Evolutionary conservation across 2,329 filamentous ascomycete species (phyloP).

Genomic region (Aspergillus tanneri): DNA sequence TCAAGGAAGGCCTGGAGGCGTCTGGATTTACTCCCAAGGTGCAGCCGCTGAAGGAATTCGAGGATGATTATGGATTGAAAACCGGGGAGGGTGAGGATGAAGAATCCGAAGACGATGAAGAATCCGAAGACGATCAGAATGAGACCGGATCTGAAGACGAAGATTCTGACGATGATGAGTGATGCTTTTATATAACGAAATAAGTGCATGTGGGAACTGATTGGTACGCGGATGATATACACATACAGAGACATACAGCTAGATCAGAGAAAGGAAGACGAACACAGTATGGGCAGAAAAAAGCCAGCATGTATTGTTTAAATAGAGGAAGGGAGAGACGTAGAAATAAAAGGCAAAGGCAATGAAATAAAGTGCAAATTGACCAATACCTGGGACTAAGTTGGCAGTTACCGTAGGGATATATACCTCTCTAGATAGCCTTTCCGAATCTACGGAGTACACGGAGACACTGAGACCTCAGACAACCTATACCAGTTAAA

Average conservation of each 20-base stretch:
- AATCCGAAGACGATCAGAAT: conserved; percentile 44
- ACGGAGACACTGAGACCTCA: too few relatives aligned
- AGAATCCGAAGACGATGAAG: conserved; percentile 53
- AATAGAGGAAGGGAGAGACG: too few relatives aligned
- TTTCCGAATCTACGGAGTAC: too few relatives aligned
- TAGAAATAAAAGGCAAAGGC: too few relatives aligned
- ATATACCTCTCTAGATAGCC: too few relatives aligned
- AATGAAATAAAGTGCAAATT: too few relatives aligned
- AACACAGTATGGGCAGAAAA: not conserved
- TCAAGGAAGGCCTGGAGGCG: conserved; percentile 70
- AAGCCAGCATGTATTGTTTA: not conserved
- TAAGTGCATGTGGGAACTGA: not conserved
- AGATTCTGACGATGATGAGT: conserved; percentile 31
- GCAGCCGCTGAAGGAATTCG: conserved; percentile 72
- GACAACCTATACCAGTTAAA: too few relatives aligned
- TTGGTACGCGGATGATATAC: not conserved
- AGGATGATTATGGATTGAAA: conserved; percentile 85
- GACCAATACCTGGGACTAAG: too few relatives aligned
- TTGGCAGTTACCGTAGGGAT: too few relatives aligned
- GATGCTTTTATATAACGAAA: conserved; percentile 13
- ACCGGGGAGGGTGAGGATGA: conserved; percentile 60
- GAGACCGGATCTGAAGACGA: conserved; percentile 48
- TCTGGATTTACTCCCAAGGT: conserved; percentile 78
- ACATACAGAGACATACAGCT: not conserved
- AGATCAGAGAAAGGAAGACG: not conserved